Evolutionary conservation across 495 filamentous ascomycete genomes (phyloP), one percentile per base, ranked within the genome.

Genomic region (Tetracladium marchalianum): DNA sequence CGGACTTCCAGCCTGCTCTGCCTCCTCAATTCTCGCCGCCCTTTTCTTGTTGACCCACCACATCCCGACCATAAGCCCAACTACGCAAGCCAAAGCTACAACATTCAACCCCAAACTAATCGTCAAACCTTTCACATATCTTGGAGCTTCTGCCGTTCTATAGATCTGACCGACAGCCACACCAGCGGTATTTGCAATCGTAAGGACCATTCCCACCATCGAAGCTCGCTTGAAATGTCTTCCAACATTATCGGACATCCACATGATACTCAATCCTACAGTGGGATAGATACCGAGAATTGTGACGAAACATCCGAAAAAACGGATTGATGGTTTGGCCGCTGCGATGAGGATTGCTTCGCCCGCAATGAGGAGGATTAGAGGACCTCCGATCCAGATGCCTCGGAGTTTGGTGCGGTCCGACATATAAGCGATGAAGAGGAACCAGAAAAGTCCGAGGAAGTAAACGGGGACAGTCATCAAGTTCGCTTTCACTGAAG

Each of bases 401-500:
- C 43, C 49, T 41, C 38, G 49, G 3, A 40, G 36, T 0, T 71
- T 71, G 0, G 84, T 90, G 5, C 82, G 76, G 56, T 95, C 90
- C 2, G 87, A 85, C 39, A 83, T 56, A 56, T 75, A 88, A 5
- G 88, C 89, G 24, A 90, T 66, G 2, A 68, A 53, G 5, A 94
- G 73, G 0, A 87, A 93, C 4, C 90, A 49, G 0, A 88, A 41
- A 15, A 84, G 81, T 6, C 85, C 90, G 0, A 67, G 78, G n/a
- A 80, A 87, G 55, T 95, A 95, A 0, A 89, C 87, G 1, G 90
- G 88, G 0, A 95, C 90, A 15, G 77, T 82, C 43, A 95, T 73
- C 4, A 95, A 75, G 54, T 95, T 86, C 0, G 86, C 77, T 1
- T 66, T 72, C 9, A 85, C 82, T 1, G 72, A 60, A 15, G 64